Conservation (phyloP, 805 yeast genomes). For the Monosporozyma unispora region DNA sequence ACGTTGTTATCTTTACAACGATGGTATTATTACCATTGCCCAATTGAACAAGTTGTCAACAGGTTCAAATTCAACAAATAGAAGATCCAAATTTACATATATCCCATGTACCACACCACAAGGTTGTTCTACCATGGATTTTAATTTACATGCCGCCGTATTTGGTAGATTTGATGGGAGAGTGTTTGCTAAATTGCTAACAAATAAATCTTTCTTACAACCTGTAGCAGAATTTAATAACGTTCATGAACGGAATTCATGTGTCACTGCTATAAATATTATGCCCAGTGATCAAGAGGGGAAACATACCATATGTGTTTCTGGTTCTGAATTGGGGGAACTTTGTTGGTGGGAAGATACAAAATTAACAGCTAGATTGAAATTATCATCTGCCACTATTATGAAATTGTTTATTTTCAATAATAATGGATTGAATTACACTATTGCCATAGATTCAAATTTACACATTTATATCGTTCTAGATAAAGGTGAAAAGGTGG, state of each 20-base stretch:
- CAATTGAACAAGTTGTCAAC: slow-evolving; percentile 14
- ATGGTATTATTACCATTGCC: slow-evolving; percentile 28
- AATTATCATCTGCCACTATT: slow-evolving; percentile 18
- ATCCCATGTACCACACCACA: slow-evolving; percentile 32
- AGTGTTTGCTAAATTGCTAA: slow-evolving; percentile 27
- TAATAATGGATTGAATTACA: slow-evolving; percentile 11
- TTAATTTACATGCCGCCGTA: slow-evolving; percentile 27
- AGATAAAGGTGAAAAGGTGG: slow-evolving; percentile 7
- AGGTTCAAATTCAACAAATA: slow-evolving; percentile 4
- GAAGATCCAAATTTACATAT: slow-evolving; percentile 25
- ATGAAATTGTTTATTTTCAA: slow-evolving; percentile 13
- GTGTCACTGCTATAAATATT: slow-evolving; percentile 28
- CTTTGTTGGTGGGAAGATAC: slow-evolving; percentile 30
- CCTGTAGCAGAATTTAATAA: slow-evolving; percentile 27
- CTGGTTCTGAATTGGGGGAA: slow-evolving; percentile 29
- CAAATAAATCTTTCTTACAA: slow-evolving; percentile 27
- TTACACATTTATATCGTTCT: slow-evolving; percentile 16
- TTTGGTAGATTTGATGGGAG: slow-evolving; percentile 32
- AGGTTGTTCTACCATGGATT: slow-evolving; percentile 31
- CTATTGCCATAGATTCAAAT: slow-evolving; percentile 19
- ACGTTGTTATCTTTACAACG: slow-evolving; percentile 28
- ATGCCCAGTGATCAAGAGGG: slow-evolving; percentile 14
- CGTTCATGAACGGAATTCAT: slow-evolving; percentile 14
- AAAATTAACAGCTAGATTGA: slow-evolving; percentile 11
- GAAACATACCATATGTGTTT: slow-evolving; percentile 15